Percentiles rank a stretch among this genome's conserved stretches.
Conservation (phyloP, 768 basidiomycete species). For the Boletus huronensis region DNA sequence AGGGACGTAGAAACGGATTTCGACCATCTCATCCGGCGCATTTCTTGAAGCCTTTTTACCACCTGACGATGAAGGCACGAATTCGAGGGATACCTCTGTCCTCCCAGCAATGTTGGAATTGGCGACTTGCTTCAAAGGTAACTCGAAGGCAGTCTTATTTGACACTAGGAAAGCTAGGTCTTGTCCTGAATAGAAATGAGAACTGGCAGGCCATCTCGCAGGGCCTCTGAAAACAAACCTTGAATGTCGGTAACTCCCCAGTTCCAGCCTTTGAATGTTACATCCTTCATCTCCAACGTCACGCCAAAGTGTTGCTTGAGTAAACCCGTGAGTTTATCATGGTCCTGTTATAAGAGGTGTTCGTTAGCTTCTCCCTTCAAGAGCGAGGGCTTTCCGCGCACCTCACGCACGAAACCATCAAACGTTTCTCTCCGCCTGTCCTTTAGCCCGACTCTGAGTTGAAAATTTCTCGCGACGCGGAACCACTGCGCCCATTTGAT, state of each 20-base stretch:
- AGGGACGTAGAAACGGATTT: conserved; percentile 95
- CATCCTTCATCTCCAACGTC: conserved; percentile 81
- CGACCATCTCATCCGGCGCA: conserved; percentile 81
- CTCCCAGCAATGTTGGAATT: conserved; percentile 98
- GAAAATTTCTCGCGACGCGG: conserved; percentile 88
- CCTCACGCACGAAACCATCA: conserved; percentile 91
- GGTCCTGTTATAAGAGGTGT: conserved; percentile 54
- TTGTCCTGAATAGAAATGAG: conserved; percentile 51
- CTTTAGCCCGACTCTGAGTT: conserved; percentile 80
- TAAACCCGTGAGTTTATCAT: conserved; percentile 76
- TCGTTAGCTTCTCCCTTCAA: not conserved
- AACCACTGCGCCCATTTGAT: conserved; percentile 92
- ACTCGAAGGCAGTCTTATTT: conserved; percentile 83
- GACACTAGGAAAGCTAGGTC: conserved; percentile 90
- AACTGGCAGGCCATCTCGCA: not conserved
- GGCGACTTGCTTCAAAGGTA: conserved; percentile 81
- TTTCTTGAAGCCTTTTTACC: conserved; percentile 42
- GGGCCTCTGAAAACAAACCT: conserved; percentile 46
- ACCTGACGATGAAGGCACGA: conserved; percentile 48
- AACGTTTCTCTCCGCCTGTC: conserved; percentile 79
- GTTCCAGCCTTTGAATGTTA: conserved; percentile 94
- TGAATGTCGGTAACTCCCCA: conserved; percentile 96
- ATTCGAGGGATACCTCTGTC: conserved; percentile 99
- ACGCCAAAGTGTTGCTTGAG: conserved; percentile 87
- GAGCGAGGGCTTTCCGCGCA: conserved; percentile 28